phyloP scores from a whole-genome alignment of 495 filamentous ascomycete species.

The Cudoniella acicularis region DNA sequence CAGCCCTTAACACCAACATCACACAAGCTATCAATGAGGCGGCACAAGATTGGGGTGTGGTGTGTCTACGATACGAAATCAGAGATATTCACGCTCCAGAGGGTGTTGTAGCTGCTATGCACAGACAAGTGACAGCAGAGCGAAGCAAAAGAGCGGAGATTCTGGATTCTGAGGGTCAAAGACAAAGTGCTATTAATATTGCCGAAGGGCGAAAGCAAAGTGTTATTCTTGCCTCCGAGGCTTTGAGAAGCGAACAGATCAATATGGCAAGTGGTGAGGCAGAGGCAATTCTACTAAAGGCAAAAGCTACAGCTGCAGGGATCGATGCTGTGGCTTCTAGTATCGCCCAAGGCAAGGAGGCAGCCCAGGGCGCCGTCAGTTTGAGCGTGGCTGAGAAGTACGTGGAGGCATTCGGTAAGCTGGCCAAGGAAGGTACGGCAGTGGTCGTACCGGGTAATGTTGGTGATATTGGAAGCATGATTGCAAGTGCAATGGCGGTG shows the following conservation, averaged over 20 bases:
- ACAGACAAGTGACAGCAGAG: constrained; percentile 95
- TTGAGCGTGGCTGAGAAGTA: constrained; percentile 95
- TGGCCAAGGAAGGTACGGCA: constrained; percentile 90
- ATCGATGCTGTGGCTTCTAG: constrained; percentile 78
- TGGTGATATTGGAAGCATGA: constrained; percentile 96
- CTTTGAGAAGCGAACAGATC: constrained; percentile 83
- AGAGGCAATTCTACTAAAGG: constrained; percentile 83
- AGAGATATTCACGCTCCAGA: constrained; percentile 95
- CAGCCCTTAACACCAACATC: constrained; percentile 93
- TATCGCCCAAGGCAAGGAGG: constrained; percentile 64
- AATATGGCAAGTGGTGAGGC: constrained; percentile 90
- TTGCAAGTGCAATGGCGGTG: constrained; percentile 90
- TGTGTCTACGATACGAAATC: constrained; percentile 96
- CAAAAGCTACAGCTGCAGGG: constrained; percentile 79
- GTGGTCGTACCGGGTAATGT: constrained; percentile 96
- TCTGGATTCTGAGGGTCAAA: constrained; percentile 89
- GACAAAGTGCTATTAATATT: constrained; percentile 96
- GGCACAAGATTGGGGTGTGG: constrained; percentile 92
- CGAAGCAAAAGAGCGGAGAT: constrained; percentile 96
- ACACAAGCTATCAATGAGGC: constrained; percentile 98
- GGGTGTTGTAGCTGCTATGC: constrained; percentile 93
- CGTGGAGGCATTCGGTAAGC: constrained; percentile 86
- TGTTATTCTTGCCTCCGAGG: constrained; percentile 93
- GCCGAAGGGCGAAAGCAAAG: constrained; percentile 94
- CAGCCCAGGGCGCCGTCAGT: constrained; percentile 77